These are phyloP conservation scores for Suhomyces kilbournensis DNA, from an alignment of 805 yeast genomes.

Conservation along the genomic window DNA sequence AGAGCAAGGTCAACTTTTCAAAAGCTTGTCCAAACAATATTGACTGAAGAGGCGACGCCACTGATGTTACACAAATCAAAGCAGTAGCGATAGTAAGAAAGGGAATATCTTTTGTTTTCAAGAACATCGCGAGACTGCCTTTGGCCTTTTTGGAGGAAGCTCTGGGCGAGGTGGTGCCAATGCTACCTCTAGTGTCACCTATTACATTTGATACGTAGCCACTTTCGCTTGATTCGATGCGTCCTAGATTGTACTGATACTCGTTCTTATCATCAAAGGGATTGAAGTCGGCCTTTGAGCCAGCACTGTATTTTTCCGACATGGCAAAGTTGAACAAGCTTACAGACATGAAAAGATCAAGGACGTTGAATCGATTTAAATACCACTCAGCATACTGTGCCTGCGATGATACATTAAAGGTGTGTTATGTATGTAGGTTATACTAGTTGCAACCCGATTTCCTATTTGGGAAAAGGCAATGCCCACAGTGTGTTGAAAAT, in stretches of 20 bases:
- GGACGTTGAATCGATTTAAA: not conserved
- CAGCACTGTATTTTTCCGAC: not conserved
- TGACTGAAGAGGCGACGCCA: constrained; percentile 59
- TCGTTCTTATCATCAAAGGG: constrained; percentile 1
- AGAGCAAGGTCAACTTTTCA: constrained; percentile 24
- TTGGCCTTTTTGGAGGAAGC: not conserved
- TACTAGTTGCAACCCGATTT: constrained; percentile 3
- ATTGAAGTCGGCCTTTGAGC: not conserved
- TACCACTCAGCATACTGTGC: not conserved
- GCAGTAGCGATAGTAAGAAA: constrained; percentile 19
- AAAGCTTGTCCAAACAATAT: constrained; percentile 68
- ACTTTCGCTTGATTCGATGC: not conserved
- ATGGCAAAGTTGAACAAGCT: not conserved
- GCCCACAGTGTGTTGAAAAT: constrained; percentile 3
- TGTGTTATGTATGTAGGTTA: not conserved
- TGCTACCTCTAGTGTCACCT: not conserved
- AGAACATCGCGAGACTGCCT: constrained; percentile 19
- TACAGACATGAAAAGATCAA: not conserved
- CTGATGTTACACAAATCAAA: constrained; percentile 50
- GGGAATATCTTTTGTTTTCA: constrained; percentile 20
- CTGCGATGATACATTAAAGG: not conserved
- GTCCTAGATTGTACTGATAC: not conserved
- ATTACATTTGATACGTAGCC: not conserved
- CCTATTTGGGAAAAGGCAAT: constrained; percentile 10
- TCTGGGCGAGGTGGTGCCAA: no score